Percentiles rank a stretch among this genome's conserved stretches.
These are phyloP conservation scores for Eucalyptus polyanthemos DNA, from an alignment of 345 rosid genomes.

Conservation along the genomic window DNA sequence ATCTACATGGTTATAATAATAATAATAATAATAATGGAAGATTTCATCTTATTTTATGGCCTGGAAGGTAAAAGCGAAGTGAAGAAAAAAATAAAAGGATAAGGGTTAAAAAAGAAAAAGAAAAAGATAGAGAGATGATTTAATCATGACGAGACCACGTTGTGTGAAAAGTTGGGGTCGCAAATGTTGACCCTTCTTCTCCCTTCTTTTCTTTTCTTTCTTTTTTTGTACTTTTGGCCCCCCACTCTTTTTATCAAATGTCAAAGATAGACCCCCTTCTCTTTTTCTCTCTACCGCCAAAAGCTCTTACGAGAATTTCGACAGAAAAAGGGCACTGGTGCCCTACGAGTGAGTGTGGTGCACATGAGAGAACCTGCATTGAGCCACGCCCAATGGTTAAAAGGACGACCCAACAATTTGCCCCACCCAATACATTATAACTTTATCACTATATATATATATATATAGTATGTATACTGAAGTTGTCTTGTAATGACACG, in stretches of 20 bases:
- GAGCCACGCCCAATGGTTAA: neutral
- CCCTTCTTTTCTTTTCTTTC: neutral
- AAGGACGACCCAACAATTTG: neutral
- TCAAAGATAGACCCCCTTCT: neutral
- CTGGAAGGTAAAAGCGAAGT: neutral
- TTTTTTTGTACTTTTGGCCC: neutral
- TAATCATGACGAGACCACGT: neutral
- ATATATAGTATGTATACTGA: neutral
- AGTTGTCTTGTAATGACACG: neutral
- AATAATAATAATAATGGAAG: neutral
- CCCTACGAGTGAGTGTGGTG: neutral
- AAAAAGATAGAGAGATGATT: neutral
- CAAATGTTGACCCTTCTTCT: neutral
- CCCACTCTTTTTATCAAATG: neutral
- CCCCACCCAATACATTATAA: neutral
- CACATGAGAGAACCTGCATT: neutral
- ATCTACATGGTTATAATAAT: neutral
- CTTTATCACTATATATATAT: neutral
- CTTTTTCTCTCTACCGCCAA: neutral
- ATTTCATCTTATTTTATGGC: neutral
- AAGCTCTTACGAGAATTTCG: neutral
- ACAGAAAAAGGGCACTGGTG: neutral
- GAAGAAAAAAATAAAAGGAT: neutral
- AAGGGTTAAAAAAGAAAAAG: neutral
- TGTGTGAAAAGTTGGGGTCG: neutral